phyloP scores from a whole-genome alignment of 2,329 filamentous ascomycete species.

The Arthrinium phaeospermum region DNA sequence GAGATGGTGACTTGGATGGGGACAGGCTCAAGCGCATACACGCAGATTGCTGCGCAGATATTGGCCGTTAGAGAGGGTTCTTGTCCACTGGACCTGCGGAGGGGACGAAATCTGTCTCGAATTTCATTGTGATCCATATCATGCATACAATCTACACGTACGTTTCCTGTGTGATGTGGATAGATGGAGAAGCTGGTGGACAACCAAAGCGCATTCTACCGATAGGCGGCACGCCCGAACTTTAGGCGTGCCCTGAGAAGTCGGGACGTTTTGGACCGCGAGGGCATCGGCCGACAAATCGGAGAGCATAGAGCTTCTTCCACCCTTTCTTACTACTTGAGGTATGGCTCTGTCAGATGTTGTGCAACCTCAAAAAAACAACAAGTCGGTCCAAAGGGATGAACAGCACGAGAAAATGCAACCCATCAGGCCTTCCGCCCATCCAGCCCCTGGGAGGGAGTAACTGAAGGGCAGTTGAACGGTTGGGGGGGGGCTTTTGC shows the following conservation, averaged over 20 bases:
- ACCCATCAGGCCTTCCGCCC: background rate
- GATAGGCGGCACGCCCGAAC: slow-evolving; percentile 6
- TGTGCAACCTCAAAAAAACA: slow-evolving; percentile 3
- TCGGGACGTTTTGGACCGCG: background rate
- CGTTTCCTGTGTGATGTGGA: slow-evolving; percentile 9
- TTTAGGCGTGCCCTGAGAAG: background rate
- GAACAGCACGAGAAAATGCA: background rate
- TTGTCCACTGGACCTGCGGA: background rate
- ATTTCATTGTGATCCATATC: background rate
- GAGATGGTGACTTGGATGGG: background rate
- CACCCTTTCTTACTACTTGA: background rate
- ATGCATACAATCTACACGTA: slow-evolving; percentile 8
- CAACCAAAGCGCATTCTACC: background rate
- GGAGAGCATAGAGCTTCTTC: background rate
- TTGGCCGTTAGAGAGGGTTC: background rate
- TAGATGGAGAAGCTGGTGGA: slow-evolving; percentile 10
- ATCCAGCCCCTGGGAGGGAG: background rate
- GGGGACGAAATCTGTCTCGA: background rate
- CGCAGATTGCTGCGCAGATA: background rate
- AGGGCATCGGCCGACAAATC: background rate
- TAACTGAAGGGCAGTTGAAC: background rate
- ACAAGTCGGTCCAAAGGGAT: background rate
- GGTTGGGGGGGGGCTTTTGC: background rate
- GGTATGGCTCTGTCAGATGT: background rate
- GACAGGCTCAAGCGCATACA: background rate